A percentile compares a stretch with the other conserved stretches of the same genome.
phyloP scores from a whole-genome alignment of 1,139 yeast genomes.

The Candida sanyaensis region DNA sequence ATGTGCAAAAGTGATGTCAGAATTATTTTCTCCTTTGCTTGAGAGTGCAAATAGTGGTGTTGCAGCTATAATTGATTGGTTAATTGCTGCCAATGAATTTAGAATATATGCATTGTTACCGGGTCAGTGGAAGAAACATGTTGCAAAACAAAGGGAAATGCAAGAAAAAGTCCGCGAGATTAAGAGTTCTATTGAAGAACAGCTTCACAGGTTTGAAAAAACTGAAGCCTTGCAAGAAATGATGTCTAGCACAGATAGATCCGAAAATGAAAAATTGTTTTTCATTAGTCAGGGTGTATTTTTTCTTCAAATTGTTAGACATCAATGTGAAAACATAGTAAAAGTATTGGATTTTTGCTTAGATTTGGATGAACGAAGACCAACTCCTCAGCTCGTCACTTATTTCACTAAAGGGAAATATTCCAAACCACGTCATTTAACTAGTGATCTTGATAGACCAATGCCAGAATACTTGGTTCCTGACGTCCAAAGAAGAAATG shows the following conservation, averaged over 20 bases:
- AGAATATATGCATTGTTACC: conserved; percentile 25
- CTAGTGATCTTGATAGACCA: conserved; percentile 13
- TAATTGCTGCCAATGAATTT: conserved; percentile 31
- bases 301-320: conserved; percentile 23
- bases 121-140: conserved; percentile 14
- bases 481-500: conserved; percentile 24
- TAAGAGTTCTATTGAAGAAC: conserved; percentile 12
- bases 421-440: conserved; percentile 13
- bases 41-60: conserved; percentile 21
- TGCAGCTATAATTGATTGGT: conserved; percentile 24
- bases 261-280: conserved; percentile 30
- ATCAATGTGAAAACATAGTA: conserved; percentile 18
- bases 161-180: conserved; percentile 18
- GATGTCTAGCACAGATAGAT: conserved; percentile 15
- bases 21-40: conserved; percentile 21
- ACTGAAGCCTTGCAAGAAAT: conserved; percentile 16
- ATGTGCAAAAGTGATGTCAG: conserved; percentile 21
- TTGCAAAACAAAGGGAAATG: conserved; percentile 18
- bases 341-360: conserved; percentile 27
- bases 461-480: conserved; percentile 16
- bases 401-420: conserved; percentile 21
- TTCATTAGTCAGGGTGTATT: conserved; percentile 31
- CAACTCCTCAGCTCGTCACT: conserved; percentile 26
- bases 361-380: conserved; percentile 27
- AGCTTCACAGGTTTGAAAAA: conserved; percentile 16